Evolutionary conservation across 192 early-diverging fungal species (phyloP), one percentile per base, ranked within the genome.

Genomic region (Gamsiella multidivaricata): DNA sequence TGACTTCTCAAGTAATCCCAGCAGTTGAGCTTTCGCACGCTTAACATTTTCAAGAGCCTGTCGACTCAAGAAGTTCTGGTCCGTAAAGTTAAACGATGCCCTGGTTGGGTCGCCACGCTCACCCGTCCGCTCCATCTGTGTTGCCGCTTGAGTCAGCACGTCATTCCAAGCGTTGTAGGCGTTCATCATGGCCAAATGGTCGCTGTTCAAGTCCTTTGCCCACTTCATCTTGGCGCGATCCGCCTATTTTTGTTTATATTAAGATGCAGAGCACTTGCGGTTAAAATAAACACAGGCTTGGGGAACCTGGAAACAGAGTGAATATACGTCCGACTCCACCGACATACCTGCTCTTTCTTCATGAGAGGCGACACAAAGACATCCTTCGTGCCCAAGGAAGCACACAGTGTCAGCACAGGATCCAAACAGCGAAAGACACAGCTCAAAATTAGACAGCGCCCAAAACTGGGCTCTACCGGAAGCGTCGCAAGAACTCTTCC

Each of bases 401-500:
- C 87, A 3, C 88, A 89, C 11, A 86, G 69, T 2, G 90, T 89
- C 34, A 92, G 57, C 31, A 92, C 86, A 15, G 91, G 91, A 65
- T 92, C 91, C 31, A 92, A 51, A 52, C 88, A 91, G 10, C 83
- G 75, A 64, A 90, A 89, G 22, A 86, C 68, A 28, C 86, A 86
- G 15, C 85, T 89, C 26, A 88, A 50, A 8, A 92, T 66, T 28
- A 92, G 72, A 61, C 90, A 86, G 42, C 90, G 87, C n/a, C 88
- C 88, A 33, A 92, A 86, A 74, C 88, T 89, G 4, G 90, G 90
- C 54, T 92, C 90, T 12, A 90, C 81, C 7, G 90, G 91, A 32
- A 92, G 73, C 0, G 84, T 80, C 10, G 81, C 62, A 23, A 92
- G 63, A n/a, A 87, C 81, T 28, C 84, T 80, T 20, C 91, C 91